Conservation (phyloP, 2,329 filamentous ascomycete species). For the Domatiomyces globalis region DNA sequence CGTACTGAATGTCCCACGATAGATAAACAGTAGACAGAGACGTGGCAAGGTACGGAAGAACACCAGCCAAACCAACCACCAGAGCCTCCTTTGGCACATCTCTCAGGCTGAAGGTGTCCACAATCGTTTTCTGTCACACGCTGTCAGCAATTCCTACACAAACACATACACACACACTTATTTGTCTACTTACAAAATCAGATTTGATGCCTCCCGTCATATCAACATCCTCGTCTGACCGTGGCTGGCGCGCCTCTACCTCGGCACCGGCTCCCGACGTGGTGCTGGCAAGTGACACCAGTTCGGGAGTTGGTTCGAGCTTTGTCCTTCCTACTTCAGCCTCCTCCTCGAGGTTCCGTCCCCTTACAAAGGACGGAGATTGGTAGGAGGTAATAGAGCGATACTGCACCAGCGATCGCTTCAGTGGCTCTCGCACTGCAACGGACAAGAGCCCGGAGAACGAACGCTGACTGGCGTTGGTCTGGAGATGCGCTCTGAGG, state of each 20-base stretch:
- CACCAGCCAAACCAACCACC: constrained; percentile 58
- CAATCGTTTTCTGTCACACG: constrained; percentile 43
- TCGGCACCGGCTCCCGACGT: constrained; percentile 38
- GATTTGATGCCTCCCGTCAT: constrained; percentile 39
- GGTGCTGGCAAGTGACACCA: constrained; percentile 46
- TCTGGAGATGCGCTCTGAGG: constrained; percentile 28
- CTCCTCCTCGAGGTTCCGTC: constrained; percentile 29
- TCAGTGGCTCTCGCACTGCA: constrained; percentile 31
- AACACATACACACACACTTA: not conserved
- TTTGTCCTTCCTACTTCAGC: constrained; percentile 40
- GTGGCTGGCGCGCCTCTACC: constrained; percentile 15
- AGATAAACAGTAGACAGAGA: constrained; percentile 71
- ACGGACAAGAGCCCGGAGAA: constrained; percentile 28
- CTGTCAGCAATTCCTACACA: not conserved
- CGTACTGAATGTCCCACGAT: constrained; percentile 66
- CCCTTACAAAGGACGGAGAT: constrained; percentile 7
- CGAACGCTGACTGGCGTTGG: constrained; percentile 27
- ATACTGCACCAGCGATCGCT: constrained; percentile 37
- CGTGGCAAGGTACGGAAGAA: constrained; percentile 73
- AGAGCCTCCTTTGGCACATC: constrained; percentile 55
- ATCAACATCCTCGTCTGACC: constrained; percentile 30
- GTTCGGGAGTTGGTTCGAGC: constrained; percentile 45
- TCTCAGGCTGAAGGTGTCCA: constrained; percentile 52
- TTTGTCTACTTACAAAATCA: constrained; percentile 41
- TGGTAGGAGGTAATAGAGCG: constrained; percentile 22